A percentile compares a stretch with the other conserved stretches of the same genome.
Conservation (phyloP, 345 rosid species). For the Lepidium africanum region DNA sequence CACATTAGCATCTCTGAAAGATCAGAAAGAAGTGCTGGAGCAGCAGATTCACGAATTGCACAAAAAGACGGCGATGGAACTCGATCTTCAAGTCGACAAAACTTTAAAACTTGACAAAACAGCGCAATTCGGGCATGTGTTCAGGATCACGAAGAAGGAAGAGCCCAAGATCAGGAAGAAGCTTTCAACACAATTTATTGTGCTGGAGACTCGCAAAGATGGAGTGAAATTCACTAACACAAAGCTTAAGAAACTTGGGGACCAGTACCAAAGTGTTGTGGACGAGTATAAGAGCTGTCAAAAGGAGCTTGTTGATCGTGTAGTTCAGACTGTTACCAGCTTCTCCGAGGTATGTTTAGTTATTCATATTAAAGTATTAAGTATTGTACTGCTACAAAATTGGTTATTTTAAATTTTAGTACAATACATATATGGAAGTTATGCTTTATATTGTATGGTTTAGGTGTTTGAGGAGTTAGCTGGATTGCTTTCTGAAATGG, state of each 20-base stretch:
- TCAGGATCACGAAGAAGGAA: conserved; percentile 96
- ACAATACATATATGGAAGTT: neutral
- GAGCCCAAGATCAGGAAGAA: conserved; percentile 95
- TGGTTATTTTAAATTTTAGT: neutral
- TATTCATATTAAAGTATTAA: neutral
- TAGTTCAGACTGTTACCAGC: conserved; percentile 69
- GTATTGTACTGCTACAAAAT: neutral
- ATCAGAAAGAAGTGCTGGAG: conserved; percentile 70
- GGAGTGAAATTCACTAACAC: conserved; percentile 96
- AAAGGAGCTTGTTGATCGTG: conserved; percentile 73
- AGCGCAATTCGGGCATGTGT: conserved; percentile 91
- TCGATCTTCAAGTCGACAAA: conserved; percentile 75
- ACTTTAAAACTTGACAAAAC: conserved; percentile 88
- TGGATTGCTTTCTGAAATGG: conserved; percentile 74
- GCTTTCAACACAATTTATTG: conserved; percentile 74
- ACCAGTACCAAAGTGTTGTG: conserved; percentile 75
- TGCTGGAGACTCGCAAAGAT: conserved; percentile 96
- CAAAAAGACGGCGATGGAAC: conserved; percentile 75
- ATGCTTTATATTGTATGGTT: conserved; percentile 14
- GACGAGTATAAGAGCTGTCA: conserved; percentile 79
- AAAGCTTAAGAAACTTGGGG: conserved; percentile 88
- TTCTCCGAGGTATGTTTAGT: conserved; percentile 68
- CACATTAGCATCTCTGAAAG: conserved; percentile 60
- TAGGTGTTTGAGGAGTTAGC: conserved; percentile 84
- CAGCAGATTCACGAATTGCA: conserved; percentile 72